Conservation (phyloP, 768 basidiomycete species). For the Suillus brevipes region DNA sequence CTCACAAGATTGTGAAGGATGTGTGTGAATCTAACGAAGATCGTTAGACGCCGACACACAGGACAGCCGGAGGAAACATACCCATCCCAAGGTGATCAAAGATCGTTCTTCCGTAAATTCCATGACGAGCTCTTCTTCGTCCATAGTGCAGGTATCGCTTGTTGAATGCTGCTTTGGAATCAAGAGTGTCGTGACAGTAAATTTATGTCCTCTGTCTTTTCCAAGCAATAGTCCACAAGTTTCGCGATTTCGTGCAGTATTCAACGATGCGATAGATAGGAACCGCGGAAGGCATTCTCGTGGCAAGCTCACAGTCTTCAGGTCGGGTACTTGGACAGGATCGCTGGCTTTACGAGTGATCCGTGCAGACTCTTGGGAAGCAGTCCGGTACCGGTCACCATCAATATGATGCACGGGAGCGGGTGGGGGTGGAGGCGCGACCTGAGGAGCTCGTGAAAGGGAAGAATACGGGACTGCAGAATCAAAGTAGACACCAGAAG, state of each 20-base stretch:
- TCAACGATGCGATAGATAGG: conserved; percentile 71
- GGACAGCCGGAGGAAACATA: conserved; percentile 35
- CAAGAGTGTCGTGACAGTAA: conserved; percentile 74
- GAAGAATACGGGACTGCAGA: conserved; percentile 19
- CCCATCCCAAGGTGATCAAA: conserved; percentile 90
- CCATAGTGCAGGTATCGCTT: conserved; percentile 91
- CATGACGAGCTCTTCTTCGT: conserved; percentile 84
- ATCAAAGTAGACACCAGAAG: conserved; percentile 4
- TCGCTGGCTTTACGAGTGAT: conserved; percentile 30
- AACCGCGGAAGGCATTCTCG: conserved; percentile 74
- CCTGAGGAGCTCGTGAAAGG: conserved; percentile 27
- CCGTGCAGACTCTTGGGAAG: conserved; percentile 37
- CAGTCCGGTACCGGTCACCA: conserved; percentile 31
- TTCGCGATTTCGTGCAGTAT: conserved; percentile 78
- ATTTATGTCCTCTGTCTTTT: conserved; percentile 59
- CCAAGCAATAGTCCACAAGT: conserved; percentile 87
- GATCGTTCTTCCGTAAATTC: conserved; percentile 80
- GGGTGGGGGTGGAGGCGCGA: conserved; percentile 25
- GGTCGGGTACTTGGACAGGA: conserved; percentile 40
- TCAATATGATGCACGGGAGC: conserved; percentile 25
- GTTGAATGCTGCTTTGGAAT: conserved; percentile 90
- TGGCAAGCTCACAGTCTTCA: conserved; percentile 70
- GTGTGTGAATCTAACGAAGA: conserved; percentile 76
- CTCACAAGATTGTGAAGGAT: conserved; percentile 85
- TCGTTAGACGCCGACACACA: not conserved